Evolutionary conservation across 345 rosid genomes (phyloP), one percentile per base, ranked within the genome.

Genomic region (Hibiscus tridactylites): DNA sequence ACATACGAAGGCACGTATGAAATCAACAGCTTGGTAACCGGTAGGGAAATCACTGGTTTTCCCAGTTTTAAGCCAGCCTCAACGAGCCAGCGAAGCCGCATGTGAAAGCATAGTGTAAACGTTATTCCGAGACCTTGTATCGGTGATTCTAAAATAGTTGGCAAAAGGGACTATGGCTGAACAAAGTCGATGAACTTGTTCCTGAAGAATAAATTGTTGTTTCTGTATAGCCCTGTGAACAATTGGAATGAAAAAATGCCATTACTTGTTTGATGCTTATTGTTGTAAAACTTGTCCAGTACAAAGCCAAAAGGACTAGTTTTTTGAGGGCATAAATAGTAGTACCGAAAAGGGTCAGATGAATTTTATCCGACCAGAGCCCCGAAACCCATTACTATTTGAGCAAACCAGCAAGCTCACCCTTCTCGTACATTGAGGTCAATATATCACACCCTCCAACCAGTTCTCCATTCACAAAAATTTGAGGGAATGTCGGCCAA

Each of bases 391-490:
- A 7, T 63, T 76, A 78, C 72, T 83, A 80, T 35, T 85, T 84
- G 19, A 86, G 72, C 73, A 88, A 70, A 64, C 85, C 69, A 54
- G 84, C 78, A 71, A 94, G 88, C 84, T 91, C 96, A 9, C 98
- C 97, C 60, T 82, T 91, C 75, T 94, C 95, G 26, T 84, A 72
- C 93, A 91, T 90, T 10, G 92, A 85, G 54, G 88, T 82, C 75
- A 94, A 77, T 74, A 94, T 91, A 80, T 94, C 96, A 60, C 93
- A 91, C 42, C 96, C 95, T 35, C 96, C 98, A 7, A 94, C 49
- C 77, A 94, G 79, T 69, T 94, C 93, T 59, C 97, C 98, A 47
- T 85, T 79, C 70, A 86, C 88, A 70, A 90, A 94, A 15, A 91
- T 70, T 70, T 91, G 97, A 0, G 97, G 62, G 74, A 91, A 88